Conservation (phyloP, 345 rosid genomes). For the Murraya koenigii region DNA sequence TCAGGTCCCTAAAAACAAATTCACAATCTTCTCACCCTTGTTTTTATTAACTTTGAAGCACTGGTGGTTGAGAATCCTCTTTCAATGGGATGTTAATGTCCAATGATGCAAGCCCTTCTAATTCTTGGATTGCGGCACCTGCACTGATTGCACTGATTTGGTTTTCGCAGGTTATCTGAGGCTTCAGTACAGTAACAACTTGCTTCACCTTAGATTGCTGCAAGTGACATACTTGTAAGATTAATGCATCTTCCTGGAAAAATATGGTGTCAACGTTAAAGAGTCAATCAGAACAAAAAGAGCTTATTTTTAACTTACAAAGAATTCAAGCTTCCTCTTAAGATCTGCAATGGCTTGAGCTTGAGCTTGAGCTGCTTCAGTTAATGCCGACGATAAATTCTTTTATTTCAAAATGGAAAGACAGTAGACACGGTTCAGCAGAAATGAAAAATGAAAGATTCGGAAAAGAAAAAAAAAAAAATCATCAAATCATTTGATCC, state of each 20-base stretch:
- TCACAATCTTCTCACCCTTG: conserved; percentile 1
- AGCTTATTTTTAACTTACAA: conserved; percentile 42
- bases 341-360: conserved; percentile 44
- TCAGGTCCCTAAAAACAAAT: conserved; percentile 1
- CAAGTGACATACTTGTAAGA: conserved; percentile 17
- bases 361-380: conserved; percentile 26
- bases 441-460: background rate
- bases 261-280: background rate
- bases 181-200: conserved; percentile 44
- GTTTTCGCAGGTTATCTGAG: conserved; percentile 33
- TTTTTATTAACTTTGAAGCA: background rate
- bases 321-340: conserved; percentile 50
- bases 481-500: background rate
- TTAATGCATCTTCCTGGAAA: background rate
- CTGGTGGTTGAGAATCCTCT: conserved; percentile 25
- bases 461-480: background rate
- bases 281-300: background rate
- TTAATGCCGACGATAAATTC: background rate
- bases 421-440: background rate
- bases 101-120: conserved; percentile 58
- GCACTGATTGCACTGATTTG: conserved; percentile 28
- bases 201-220: conserved; percentile 65
- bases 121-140: conserved; percentile 49
- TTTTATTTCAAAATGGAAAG: conserved; percentile 17
- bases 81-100: conserved; percentile 35